Percentiles rank a stretch among this genome's conserved stretches.
Conservation (phyloP, 345 rosid species). For the Boechera retrofracta region DNA sequence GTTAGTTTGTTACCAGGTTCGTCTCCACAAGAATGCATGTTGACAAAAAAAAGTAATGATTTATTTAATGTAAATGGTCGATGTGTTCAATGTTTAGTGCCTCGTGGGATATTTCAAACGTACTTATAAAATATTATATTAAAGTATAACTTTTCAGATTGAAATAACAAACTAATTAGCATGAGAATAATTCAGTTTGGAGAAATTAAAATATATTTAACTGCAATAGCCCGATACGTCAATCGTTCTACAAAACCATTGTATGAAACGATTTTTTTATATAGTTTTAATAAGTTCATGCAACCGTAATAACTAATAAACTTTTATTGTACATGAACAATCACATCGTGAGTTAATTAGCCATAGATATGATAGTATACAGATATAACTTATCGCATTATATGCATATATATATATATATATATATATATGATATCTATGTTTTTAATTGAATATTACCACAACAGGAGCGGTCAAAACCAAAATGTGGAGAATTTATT, state of each 20-base stretch:
- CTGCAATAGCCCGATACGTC: neutral
- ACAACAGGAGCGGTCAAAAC: constrained; percentile 27
- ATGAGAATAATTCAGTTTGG: neutral
- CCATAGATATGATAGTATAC: neutral
- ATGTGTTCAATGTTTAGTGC: neutral
- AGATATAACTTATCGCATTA: constrained; percentile 3
- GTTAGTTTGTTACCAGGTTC: neutral
- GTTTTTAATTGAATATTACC: constrained; percentile 3
- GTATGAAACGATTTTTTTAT: neutral
- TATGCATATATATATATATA: neutral
- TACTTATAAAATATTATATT: neutral
- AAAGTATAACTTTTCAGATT: neutral
- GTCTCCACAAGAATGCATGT: neutral
- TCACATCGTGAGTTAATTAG: constrained; percentile 11
- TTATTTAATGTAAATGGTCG: neutral
- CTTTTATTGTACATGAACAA: neutral
- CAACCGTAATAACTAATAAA: neutral
- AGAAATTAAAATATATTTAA: neutral
- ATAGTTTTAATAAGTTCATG: neutral
- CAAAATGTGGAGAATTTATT: constrained; percentile 30
- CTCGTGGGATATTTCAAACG: neutral
- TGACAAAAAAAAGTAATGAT: neutral
- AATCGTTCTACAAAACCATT: neutral
- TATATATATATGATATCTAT: neutral
- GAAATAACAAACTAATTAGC: neutral